These are phyloP conservation scores for Crucibulum laeve DNA, from an alignment of 768 basidiomycete species.

Conservation along the genomic window DNA sequence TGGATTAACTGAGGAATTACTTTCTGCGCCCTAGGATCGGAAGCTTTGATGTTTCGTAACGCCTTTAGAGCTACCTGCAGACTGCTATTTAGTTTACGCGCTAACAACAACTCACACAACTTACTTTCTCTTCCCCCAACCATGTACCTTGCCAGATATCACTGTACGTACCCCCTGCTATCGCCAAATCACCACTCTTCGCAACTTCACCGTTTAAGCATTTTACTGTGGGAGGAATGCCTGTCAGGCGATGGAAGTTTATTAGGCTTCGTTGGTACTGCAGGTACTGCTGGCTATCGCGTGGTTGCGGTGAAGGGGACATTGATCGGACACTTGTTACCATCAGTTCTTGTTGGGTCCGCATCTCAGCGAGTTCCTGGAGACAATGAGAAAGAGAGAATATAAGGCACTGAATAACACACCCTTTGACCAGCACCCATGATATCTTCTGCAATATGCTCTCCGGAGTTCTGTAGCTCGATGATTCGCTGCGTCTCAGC, in stretches of 20 bases:
- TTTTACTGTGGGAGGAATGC: constrained; percentile 49
- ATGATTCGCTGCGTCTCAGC: constrained; percentile 31
- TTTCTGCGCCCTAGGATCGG: constrained; percentile 37
- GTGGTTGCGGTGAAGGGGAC: constrained; percentile 13
- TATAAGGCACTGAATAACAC: constrained; percentile 2
- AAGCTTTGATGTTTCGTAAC: constrained; percentile 39
- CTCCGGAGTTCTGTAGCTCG: constrained; percentile 34
- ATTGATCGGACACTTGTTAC: constrained; percentile 9
- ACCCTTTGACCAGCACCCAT: constrained; percentile 55
- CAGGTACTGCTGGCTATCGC: constrained; percentile 28
- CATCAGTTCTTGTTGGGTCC: constrained; percentile 9
- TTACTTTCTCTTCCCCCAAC: constrained; percentile 49
- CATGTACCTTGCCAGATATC: constrained; percentile 52
- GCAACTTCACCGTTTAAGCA: constrained; percentile 49
- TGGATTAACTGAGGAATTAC: constrained; percentile 19
- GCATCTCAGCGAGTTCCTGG: constrained; percentile 24
- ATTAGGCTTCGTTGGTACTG: constrained; percentile 42
- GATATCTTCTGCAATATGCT: constrained; percentile 35
- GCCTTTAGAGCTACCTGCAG: constrained; percentile 55
- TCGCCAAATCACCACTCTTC: constrained; percentile 30
- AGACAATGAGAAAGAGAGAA: background rate
- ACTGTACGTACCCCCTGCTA: constrained; percentile 50
- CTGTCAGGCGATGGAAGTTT: constrained; percentile 44
- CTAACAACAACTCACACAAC: background rate
- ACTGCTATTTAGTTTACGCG: background rate